Evolutionary conservation across 2,329 filamentous ascomycete genomes (phyloP).

Genomic region (Nothomitra cinnamomea): DNA sequence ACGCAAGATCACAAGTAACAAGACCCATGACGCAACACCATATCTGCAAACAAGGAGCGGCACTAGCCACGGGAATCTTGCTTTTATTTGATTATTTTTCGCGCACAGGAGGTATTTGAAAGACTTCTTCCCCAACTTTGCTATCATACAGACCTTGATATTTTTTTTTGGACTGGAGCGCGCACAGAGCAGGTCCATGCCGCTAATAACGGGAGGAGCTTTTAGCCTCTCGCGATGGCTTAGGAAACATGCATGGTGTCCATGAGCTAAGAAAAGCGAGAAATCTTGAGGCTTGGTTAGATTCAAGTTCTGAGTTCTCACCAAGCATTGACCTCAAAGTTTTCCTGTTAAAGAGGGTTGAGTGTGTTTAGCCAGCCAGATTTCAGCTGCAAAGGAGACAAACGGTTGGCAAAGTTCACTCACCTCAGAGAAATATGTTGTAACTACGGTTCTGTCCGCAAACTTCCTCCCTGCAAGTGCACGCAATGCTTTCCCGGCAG

Average conservation of each 20-base stretch:
- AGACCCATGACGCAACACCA: too few relatives aligned
- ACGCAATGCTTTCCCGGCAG: slow-evolving; percentile 68
- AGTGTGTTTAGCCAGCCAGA: slow-evolving; percentile 18
- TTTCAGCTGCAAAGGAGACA: background rate
- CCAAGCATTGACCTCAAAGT: slow-evolving; percentile 85
- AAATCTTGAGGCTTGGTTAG: background rate
- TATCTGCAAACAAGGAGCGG: too few relatives aligned
- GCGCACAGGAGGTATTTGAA: too few relatives aligned
- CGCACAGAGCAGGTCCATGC: too few relatives aligned
- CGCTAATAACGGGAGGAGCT: too few relatives aligned
- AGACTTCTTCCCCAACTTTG: background rate
- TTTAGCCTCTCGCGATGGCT: background rate
- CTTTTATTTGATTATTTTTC: too few relatives aligned
- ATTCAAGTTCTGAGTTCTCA: slow-evolving; percentile 26
- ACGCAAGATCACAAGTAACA: too few relatives aligned
- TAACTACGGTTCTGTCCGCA: slow-evolving; percentile 86
- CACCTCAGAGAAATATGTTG: slow-evolving; percentile 90
- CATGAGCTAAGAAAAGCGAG: background rate
- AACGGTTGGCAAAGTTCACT: background rate
- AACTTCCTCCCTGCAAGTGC: slow-evolving; percentile 93
- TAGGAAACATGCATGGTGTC: background rate
- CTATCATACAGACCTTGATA: background rate
- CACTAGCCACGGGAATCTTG: too few relatives aligned
- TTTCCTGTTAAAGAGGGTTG: slow-evolving; percentile 43
- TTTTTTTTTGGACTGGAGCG: too few relatives aligned